Evolutionary conservation across 2,329 filamentous ascomycete species (phyloP).

Genomic region (Penicillium polonicum): DNA sequence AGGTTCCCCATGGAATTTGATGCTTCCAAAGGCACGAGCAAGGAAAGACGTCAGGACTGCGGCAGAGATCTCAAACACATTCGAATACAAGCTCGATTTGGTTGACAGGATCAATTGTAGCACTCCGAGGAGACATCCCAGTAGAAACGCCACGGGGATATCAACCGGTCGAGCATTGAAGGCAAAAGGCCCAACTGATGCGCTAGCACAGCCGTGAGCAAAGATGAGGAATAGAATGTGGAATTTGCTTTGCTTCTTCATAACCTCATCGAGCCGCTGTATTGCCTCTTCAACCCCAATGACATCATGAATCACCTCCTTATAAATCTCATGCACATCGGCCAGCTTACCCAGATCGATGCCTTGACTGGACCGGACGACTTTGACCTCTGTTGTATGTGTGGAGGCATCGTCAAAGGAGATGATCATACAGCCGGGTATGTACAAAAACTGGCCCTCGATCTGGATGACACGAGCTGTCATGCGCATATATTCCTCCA

Average conservation of each 20-base stretch:
- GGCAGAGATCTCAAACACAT: conserved; percentile 64
- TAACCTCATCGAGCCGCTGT: conserved; percentile 52
- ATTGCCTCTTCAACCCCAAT: conserved; percentile 48
- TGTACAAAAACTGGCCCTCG: conserved; percentile 83
- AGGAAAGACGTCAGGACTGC: conserved; percentile 67
- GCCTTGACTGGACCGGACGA: conserved; percentile 44
- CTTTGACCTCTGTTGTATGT: conserved; percentile 48
- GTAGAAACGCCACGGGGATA: conserved; percentile 70
- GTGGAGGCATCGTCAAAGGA: conserved; percentile 66
- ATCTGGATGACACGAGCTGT: conserved; percentile 85
- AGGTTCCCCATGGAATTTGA: conserved; percentile 40
- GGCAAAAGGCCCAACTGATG: conserved; percentile 74
- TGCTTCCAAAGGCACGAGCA: conserved; percentile 67
- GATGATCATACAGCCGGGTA: conserved; percentile 91
- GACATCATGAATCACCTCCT: conserved; percentile 49
- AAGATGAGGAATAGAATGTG: conserved; percentile 56
- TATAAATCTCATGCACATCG: conserved; percentile 50
- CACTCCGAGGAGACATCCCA: conserved; percentile 71
- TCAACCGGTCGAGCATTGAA: conserved; percentile 76
- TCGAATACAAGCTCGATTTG: conserved; percentile 65
- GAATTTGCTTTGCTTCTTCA: conserved; percentile 57
- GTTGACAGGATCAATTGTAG: conserved; percentile 74
- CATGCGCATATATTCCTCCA: conserved; percentile 90
- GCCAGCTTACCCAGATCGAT: conserved; percentile 46
- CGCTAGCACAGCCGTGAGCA: conserved; percentile 73